These are phyloP conservation scores for Murraya paniculata DNA, from an alignment of 345 rosid species.

Conservation along the genomic window DNA sequence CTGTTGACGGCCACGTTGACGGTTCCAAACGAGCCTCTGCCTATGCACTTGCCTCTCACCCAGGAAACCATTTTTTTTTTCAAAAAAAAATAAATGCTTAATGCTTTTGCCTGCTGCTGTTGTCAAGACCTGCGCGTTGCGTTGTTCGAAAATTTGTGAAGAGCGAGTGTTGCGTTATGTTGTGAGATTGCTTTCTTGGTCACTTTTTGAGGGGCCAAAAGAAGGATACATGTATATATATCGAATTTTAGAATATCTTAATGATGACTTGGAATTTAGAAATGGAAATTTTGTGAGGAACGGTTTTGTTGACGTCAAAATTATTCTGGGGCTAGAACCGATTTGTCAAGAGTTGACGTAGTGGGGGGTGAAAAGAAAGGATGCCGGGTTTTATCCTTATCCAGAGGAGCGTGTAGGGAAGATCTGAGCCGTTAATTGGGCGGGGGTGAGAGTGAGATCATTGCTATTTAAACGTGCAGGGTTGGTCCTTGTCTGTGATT, in stretches of 20 bases:
- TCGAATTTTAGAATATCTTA: neutral
- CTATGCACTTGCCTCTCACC: constrained; percentile 50
- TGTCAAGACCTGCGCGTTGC: neutral
- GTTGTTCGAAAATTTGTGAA: neutral
- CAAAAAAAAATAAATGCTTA: no score
- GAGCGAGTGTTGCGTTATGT: neutral
- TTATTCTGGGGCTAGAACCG: constrained; percentile 4
- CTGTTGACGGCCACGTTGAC: constrained; percentile 41
- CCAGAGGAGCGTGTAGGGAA: constrained; percentile 1
- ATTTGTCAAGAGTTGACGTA: constrained; percentile 8
- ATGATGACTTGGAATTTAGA: constrained; percentile 14
- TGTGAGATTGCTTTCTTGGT: neutral
- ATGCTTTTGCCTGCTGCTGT: neutral
- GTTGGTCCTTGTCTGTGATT: constrained; percentile 14
- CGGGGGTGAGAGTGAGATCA: no score
- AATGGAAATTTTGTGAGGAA: constrained; percentile 22
- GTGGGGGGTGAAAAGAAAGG: neutral
- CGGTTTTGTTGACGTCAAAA: constrained; percentile 24
- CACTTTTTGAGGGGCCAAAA: constrained; percentile 14
- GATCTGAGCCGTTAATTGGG: constrained; percentile 11
- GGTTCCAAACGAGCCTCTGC: constrained; percentile 62
- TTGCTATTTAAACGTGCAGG: constrained; percentile 10
- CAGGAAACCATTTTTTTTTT: constrained; percentile 30
- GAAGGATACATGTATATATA: neutral
- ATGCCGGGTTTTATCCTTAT: constrained; percentile 38